phyloP scores from a whole-genome alignment of 495 filamentous ascomycete genomes.

The Aspergillus sparsus region DNA sequence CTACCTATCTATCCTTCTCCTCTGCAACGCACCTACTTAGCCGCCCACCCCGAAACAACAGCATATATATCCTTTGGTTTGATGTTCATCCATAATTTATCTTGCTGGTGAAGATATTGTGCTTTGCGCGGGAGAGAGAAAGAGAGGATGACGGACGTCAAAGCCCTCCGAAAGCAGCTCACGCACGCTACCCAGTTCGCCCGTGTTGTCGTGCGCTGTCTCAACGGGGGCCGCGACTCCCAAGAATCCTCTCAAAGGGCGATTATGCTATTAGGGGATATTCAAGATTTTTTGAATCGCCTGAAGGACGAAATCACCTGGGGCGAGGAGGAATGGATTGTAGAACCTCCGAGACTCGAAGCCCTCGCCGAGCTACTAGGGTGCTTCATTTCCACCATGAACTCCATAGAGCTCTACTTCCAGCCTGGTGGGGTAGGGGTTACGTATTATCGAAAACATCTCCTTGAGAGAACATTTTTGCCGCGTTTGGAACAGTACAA shows the following conservation, averaged over 20 bases:
- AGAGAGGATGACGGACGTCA: constrained; percentile 27
- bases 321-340: constrained; percentile 32
- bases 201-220: constrained; percentile 27
- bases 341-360: constrained; percentile 23
- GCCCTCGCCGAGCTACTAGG: constrained; percentile 27
- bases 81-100: too few species aligned
- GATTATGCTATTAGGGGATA: constrained; percentile 25
- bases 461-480: constrained; percentile 33
- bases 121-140: too few species aligned
- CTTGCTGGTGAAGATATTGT: too few species aligned
- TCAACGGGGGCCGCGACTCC: constrained; percentile 23
- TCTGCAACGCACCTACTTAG: too few species aligned
- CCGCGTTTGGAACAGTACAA: constrained; percentile 37
- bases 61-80: too few species aligned
- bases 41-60: too few species aligned
- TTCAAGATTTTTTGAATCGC: constrained; percentile 27
- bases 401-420: constrained; percentile 35
- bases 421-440: constrained; percentile 38
- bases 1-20: too few species aligned
- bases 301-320: constrained; percentile 32
- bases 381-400: constrained; percentile 27
- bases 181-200: constrained; percentile 18
- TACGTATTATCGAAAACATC: constrained; percentile 30
- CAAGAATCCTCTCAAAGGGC: constrained; percentile 26
- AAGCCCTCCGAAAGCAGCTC: constrained; percentile 22